Percentiles rank a stretch among this genome's conserved stretches.
These are phyloP conservation scores for Fusarium continuum DNA, from an alignment of 2,329 filamentous ascomycete species.

Conservation along the genomic window DNA sequence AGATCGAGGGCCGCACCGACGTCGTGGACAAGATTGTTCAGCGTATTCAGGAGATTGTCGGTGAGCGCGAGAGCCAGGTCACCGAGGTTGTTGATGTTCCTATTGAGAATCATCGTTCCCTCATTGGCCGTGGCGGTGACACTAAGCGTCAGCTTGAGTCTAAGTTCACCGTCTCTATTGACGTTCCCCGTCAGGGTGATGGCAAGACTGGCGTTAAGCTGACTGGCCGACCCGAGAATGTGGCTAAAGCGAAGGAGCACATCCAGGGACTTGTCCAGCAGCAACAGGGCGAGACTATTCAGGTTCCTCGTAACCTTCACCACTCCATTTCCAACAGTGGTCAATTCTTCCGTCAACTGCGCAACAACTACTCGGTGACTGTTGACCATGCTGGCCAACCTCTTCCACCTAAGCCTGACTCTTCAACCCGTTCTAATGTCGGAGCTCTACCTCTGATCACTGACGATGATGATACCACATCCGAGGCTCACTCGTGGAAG, in stretches of 20 bases:
- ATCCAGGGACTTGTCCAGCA: slow-evolving; percentile 82
- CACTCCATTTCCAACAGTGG: slow-evolving; percentile 88
- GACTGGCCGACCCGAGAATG: slow-evolving; percentile 78
- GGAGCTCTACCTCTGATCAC: slow-evolving; percentile 88
- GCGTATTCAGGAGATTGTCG: slow-evolving; percentile 82
- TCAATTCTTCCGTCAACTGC: slow-evolving; percentile 90
- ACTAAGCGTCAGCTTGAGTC: slow-evolving; percentile 85
- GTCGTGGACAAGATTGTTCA: slow-evolving; percentile 90
- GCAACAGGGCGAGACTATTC: slow-evolving; percentile 86
- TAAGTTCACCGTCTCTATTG: slow-evolving; percentile 85
- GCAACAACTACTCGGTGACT: slow-evolving; percentile 85
- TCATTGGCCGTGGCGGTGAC: slow-evolving; percentile 93
- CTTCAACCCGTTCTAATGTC: slow-evolving; percentile 64
- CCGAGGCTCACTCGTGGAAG: slow-evolving; percentile 83
- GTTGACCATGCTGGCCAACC: slow-evolving; percentile 89
- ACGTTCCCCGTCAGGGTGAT: slow-evolving; percentile 90
- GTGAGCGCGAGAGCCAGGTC: slow-evolving; percentile 84
- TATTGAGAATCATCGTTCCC: slow-evolving; percentile 85
- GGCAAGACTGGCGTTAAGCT: slow-evolving; percentile 88
- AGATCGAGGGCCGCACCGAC: slow-evolving; percentile 82
- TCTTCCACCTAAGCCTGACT: slow-evolving; percentile 74
- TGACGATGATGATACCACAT: slow-evolving; percentile 74
- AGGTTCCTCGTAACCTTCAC: slow-evolving; percentile 83
- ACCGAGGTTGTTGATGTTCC: slow-evolving; percentile 83
- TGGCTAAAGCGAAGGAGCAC: slow-evolving; percentile 87